phyloP scores from a whole-genome alignment of 2,329 filamentous ascomycete genomes.

The Coniochaeta sp. region DNA sequence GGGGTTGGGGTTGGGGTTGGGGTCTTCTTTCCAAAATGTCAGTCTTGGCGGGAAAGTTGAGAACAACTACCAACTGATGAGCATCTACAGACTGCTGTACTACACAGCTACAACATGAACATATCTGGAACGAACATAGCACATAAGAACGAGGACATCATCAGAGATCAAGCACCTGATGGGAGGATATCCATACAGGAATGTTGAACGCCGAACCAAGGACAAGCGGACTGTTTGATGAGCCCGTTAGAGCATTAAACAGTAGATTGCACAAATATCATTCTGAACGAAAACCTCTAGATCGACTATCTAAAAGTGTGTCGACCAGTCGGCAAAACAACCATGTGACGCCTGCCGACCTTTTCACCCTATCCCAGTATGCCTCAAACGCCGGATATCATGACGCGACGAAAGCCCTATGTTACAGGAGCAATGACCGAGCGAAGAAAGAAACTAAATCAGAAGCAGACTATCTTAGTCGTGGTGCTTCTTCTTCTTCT shows the following conservation, averaged over 20 bases:
- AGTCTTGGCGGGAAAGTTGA: no score
- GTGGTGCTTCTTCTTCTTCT: slow-evolving; percentile 28
- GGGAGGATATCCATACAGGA: no score
- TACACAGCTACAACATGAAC: no score
- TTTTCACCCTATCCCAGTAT: not conserved
- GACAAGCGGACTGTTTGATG: not conserved
- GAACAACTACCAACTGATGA: no score
- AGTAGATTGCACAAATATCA: not conserved
- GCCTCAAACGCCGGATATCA: slow-evolving; percentile 3
- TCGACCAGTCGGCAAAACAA: not conserved
- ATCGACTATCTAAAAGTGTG: not conserved
- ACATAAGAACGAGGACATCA: no score
- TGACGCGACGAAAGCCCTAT: not conserved
- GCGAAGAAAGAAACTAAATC: not conserved
- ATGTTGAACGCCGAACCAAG: no score
- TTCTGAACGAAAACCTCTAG: not conserved
- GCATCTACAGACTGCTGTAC: not conserved
- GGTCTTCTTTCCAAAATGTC: no score
- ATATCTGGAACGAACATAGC: no score
- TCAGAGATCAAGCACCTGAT: no score
- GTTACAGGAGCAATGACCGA: slow-evolving; percentile 1
- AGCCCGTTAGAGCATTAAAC: not conserved
- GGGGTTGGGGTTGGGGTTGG: no score
- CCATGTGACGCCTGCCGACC: not conserved
- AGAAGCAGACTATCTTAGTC: not conserved